Base-by-base conservation (phyloP, 2,329 filamentous ascomycete genomes). In the Domatiomyces globalis region DNA sequence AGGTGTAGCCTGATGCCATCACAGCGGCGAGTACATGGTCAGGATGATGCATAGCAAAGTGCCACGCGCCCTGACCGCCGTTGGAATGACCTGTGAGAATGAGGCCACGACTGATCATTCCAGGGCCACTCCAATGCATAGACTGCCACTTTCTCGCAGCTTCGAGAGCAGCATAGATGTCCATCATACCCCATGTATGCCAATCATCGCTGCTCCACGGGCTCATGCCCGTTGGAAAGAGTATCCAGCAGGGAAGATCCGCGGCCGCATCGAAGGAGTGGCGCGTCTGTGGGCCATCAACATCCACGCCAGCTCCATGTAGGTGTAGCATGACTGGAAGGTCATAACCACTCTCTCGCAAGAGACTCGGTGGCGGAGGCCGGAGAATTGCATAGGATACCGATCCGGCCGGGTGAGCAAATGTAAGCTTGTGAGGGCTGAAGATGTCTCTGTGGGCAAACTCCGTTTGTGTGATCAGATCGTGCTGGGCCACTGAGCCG, bases 201-300 rank as follows among this genome's bases (percentile, higher is more conserved):
- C 78, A 80, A 58, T 80, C 78, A 62, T 81, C 77, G 20, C 73
- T 73, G 57, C 74, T 76, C 78, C 78, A 80, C 5, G 74, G 63
- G 17, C 76, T 80, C 15, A 74, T 75, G 19, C 77, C 78, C 2
- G 72, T 75, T 8, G 78, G 76, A 56, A 77, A 73, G 15, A 80
- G 49, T 1, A 74, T 65, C 75, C 76, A 81, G 2, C 75, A 71
- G 54, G 73, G 75, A 19, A 79, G 63, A 53, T 77, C 71, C 19
- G 73, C 68, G 1, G 76, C 64, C 18, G 66, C 63, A 60, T 78
- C 71, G 33, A 80, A 63, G 52, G 71, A 68, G 49, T 72, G 68
- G 43, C 71, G 66, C 1, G 73, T 71, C 55, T 69, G 60, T 12
- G 69, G 62, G 50, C 65, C 69, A 52, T 76, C 73, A 27, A 72